Evolutionary conservation across 176 grass and related monocot genomes (phyloP), one percentile per base, ranked within the genome.

Genomic region (Triticum aestivum): DNA sequence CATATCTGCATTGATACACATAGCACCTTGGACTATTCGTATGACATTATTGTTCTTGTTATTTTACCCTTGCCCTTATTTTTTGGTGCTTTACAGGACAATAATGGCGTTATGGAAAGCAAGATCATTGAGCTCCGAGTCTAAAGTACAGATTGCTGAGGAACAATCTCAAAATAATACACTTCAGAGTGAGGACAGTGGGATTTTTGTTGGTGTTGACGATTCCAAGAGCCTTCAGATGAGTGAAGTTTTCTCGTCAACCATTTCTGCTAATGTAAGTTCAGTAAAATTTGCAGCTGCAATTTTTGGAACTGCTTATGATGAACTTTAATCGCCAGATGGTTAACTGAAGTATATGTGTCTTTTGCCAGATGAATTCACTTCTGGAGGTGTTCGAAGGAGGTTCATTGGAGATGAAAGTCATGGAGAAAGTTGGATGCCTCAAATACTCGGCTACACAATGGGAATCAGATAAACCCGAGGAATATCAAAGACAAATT

Each of bases 21-120:
- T n/a, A 84, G n/a, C 91, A 52, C 23, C 14, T 81, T 61, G 51
- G 45, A 92, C 76, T 61, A 71, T 81, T 79, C 79, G 29, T 39
- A 79, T 73, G 44, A 23, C 42, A 80, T 56, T 83, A 45, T 76
- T 24, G 5, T 76, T 85, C 9, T 38, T 67, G 71, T 67, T 64
- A 71, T 70, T 64, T 78, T 59, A 71, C 35, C 52, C 47, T 77
- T 74, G 37, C 54, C 23, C 11, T 9, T 82, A 56, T 79, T 80
- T 5, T 30, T 49, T 79, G 51, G 12, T 93, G 58, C 61, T 85
- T 78, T 90, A 78, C 77, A 98, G 97, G 90, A 96, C 92, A 29
- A 96, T 92, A 75, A 92, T 96, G 90, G 94, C 94, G 14, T 86
- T 98, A 73, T 98, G 97, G 94, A 98, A 98, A 86, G 97, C 88